phyloP scores from a whole-genome alignment of 139 green algal species.

The Chlorella sorokiniana region DNA sequence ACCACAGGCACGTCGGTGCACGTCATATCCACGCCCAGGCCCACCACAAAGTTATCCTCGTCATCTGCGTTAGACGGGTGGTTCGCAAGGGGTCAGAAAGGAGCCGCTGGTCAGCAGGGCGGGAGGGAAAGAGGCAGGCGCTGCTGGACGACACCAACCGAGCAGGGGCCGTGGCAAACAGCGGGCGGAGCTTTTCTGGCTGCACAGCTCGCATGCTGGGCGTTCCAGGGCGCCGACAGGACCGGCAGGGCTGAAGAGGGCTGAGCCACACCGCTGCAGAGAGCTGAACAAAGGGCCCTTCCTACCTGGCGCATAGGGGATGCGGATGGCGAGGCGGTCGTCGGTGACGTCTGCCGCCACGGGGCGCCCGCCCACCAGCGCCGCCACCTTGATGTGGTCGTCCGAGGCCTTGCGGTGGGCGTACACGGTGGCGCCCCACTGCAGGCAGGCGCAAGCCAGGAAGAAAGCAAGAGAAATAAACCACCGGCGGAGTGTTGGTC shows the following conservation, averaged over 20 bases:
- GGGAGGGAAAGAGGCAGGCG: too few relatives aligned
- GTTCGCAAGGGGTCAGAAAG: background rate
- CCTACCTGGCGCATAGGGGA: conserved; percentile 52
- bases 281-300: background rate
- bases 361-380: background rate
- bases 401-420: conserved; percentile 59
- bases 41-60: conserved; percentile 65
- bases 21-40: conserved; percentile 51
- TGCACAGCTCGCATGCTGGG: too few relatives aligned
- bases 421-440: conserved; percentile 47
- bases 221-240: too few relatives aligned
- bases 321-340: conserved; percentile 53
- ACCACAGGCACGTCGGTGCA: conserved; percentile 4
- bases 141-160: too few relatives aligned
- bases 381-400: conserved; percentile 61
- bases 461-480: background rate
- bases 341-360: conserved; percentile 47
- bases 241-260: too few relatives aligned
- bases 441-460: background rate
- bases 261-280: too few relatives aligned
- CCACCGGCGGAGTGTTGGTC: background rate
- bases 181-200: too few relatives aligned
- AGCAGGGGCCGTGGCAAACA: too few relatives aligned
- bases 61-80: too few relatives aligned
- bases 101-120: too few relatives aligned